Evolutionary conservation across 352 stramenopile genomes (phyloP).

Genomic region (Blastocystis sp.): DNA sequence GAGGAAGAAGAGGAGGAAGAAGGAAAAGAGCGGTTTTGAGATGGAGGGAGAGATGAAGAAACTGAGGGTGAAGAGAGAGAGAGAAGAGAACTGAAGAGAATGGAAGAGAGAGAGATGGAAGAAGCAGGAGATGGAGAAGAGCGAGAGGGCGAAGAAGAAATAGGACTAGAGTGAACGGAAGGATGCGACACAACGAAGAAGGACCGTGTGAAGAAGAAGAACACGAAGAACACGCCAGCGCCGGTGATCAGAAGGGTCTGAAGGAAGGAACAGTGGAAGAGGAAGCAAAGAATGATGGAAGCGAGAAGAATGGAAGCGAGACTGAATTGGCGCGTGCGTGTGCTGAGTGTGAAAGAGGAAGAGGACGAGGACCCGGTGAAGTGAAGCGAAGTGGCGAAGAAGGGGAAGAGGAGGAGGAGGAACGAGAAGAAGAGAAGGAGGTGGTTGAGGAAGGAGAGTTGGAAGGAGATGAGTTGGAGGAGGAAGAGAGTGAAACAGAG

Average conservation of each 20-base stretch:
- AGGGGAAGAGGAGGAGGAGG: slow-evolving; percentile 36
- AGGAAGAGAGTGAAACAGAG: slow-evolving; percentile 27
- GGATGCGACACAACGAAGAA: not conserved
- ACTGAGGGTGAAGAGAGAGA: not conserved
- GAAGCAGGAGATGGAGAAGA: not conserved
- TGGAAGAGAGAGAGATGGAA: not conserved
- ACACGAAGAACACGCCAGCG: slow-evolving; percentile 2
- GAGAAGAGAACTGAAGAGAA: not conserved
- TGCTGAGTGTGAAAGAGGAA: not conserved
- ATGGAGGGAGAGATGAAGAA: not conserved
- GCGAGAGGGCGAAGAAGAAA: not conserved
- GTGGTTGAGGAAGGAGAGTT: slow-evolving; percentile 10
- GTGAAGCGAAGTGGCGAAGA: slow-evolving; percentile 32
- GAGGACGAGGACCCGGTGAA: slow-evolving; percentile 26
- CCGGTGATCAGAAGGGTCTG: not conserved
- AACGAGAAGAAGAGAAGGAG: slow-evolving; percentile 2
- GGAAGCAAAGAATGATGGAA: not conserved
- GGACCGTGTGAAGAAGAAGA: slow-evolving; percentile 28
- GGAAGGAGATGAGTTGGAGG: slow-evolving; percentile 13
- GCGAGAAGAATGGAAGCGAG: not conserved
- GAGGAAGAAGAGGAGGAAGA: slow-evolving; percentile 19
- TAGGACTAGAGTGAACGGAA: slow-evolving; percentile 10
- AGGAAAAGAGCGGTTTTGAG: not conserved
- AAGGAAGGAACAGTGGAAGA: not conserved
- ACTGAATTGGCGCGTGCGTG: not conserved